These are phyloP conservation scores for Diospyros kaki DNA, from an alignment of 148 eudicot species.

Conservation along the genomic window DNA sequence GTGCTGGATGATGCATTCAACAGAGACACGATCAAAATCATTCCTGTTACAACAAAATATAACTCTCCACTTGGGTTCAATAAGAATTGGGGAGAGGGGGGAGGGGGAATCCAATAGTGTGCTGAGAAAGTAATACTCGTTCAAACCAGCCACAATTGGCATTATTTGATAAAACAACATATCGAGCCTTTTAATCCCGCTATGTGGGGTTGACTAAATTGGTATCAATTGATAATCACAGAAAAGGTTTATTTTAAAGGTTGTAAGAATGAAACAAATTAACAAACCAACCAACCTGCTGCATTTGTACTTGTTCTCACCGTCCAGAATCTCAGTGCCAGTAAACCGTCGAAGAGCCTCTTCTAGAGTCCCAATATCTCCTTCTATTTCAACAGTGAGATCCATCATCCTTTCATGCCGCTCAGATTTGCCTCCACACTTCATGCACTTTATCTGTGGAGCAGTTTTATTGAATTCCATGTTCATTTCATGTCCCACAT, in stretches of 20 bases:
- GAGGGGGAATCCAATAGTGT: too few species aligned
- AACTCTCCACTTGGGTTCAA: neutral
- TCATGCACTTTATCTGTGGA: conserved; percentile 76
- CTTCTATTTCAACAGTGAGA: conserved; percentile 77
- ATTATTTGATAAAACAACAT: too few species aligned
- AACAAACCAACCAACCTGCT: conserved; percentile 52
- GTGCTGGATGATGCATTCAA: too few species aligned
- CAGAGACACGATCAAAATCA: too few species aligned
- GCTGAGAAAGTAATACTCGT: too few species aligned
- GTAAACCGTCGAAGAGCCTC: conserved; percentile 70
- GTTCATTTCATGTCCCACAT: neutral
- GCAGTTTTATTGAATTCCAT: too few species aligned
- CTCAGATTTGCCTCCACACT: conserved; percentile 69
- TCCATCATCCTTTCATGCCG: conserved; percentile 83
- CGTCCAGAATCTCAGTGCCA: conserved; percentile 67
- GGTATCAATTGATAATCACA: neutral
- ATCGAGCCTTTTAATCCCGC: too few species aligned
- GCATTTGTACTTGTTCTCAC: conserved; percentile 84
- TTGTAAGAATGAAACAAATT: neutral
- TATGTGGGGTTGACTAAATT: too few species aligned
- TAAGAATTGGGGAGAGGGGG: neutral
- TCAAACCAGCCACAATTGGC: too few species aligned
- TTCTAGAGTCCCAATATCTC: conserved; percentile 73
- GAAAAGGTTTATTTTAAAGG: neutral
- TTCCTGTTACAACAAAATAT: too few species aligned